Evolutionary conservation across 805 yeast genomes (phyloP).

Genomic region (Ogataea zsoltii): DNA sequence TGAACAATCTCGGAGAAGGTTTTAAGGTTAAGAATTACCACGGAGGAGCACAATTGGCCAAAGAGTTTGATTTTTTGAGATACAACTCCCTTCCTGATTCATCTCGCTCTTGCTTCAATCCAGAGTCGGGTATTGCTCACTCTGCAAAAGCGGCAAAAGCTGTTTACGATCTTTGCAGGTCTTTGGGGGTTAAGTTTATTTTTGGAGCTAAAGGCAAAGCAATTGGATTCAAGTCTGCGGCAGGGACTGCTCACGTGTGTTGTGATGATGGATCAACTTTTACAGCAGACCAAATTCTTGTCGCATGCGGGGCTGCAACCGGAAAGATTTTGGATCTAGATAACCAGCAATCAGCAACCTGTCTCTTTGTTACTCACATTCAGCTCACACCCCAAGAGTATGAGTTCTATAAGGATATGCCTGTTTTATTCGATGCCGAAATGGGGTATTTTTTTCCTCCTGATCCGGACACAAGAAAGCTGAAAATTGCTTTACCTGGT

Average conservation of each 20-base stretch:
- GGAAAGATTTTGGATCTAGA: slow-evolving; percentile 36
- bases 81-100: slow-evolving; percentile 17
- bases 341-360: slow-evolving; percentile 39
- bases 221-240: slow-evolving; percentile 11
- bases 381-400: slow-evolving; percentile 39
- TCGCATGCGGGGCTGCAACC: slow-evolving; percentile 43
- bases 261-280: slow-evolving; percentile 30
- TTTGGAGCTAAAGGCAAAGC: slow-evolving; percentile 37
- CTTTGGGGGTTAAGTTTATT: slow-evolving; percentile 37
- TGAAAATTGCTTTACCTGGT: slow-evolving; percentile 43
- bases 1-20: slow-evolving; percentile 32
- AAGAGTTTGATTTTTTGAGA: slow-evolving; percentile 19
- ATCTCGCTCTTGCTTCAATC: slow-evolving; percentile 33
- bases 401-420: slow-evolving; percentile 38
- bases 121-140: slow-evolving; percentile 45
- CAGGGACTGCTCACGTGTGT: slow-evolving; percentile 22
- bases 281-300: slow-evolving; percentile 37
- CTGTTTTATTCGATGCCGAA: slow-evolving; percentile 46
- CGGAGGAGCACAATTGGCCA: slow-evolving; percentile 35
- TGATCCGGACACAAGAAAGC: slow-evolving; percentile 37
- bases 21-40: slow-evolving; percentile 28
- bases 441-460: slow-evolving; percentile 53
- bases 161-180: slow-evolving; percentile 31
- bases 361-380: slow-evolving; percentile 42
- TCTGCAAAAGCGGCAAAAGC: slow-evolving; percentile 40